Conservation (phyloP, 31 red algal species). For the Odonthalia washingtoniensis region DNA sequence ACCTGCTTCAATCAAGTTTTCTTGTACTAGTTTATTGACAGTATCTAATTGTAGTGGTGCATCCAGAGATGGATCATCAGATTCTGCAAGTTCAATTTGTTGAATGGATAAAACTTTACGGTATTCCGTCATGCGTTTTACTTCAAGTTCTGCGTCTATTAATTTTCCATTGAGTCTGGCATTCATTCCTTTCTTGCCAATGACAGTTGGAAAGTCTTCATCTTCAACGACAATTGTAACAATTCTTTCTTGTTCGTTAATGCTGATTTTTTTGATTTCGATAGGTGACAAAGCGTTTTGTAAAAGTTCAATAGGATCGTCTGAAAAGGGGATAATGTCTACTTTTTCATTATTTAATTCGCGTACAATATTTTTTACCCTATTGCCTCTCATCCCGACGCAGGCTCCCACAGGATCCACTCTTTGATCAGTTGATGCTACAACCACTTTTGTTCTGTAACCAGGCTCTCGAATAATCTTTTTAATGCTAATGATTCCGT, state of each 20-base stretch:
- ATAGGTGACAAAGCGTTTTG: constrained; percentile 10
- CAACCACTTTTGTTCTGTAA: constrained; percentile 15
- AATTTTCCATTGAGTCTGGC: neutral
- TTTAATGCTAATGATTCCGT: constrained; percentile 6
- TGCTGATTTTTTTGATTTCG: neutral
- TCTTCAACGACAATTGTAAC: constrained; percentile 4
- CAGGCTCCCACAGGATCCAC: constrained; percentile 35
- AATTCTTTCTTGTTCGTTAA: constrained; percentile 4
- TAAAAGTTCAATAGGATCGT: constrained; percentile 9
- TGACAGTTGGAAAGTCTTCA: constrained; percentile 4
- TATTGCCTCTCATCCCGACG: constrained; percentile 18
- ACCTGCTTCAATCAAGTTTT: neutral
- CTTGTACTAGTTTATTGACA: constrained; percentile 11
- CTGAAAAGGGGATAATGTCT: constrained; percentile 17
- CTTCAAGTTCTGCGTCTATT: constrained; percentile 8
- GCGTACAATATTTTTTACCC: constrained; percentile 11
- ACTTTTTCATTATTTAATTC: constrained; percentile 32
- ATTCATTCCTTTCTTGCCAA: constrained; percentile 13
- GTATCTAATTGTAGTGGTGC: constrained; percentile 14
- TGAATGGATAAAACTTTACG: neutral
- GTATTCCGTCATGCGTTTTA: neutral
- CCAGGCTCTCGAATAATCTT: constrained; percentile 11
- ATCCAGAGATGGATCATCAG: neutral
- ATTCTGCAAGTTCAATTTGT: neutral
- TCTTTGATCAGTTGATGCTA: neutral